Conservation (phyloP, 2,329 filamentous ascomycete species). For the Falciphora oryzae region DNA sequence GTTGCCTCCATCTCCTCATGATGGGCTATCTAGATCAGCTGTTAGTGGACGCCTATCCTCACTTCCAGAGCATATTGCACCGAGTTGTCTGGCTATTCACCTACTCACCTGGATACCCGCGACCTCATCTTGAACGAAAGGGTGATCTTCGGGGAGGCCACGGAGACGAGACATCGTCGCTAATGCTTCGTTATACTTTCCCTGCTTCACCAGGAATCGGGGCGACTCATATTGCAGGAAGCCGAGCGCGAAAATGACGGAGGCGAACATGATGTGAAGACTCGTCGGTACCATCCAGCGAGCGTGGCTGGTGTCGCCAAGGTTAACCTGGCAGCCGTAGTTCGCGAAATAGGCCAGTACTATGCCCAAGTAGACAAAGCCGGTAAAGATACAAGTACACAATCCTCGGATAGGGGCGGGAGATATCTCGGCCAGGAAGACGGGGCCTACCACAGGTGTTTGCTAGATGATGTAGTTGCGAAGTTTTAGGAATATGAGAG, state of each 20-base stretch:
- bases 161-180: constrained; percentile 50
- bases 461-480: constrained; percentile 23
- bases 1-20: constrained; percentile 67
- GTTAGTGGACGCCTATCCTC: background rate
- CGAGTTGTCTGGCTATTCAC: background rate
- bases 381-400: constrained; percentile 63
- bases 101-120: constrained; percentile 43
- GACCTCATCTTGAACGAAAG: constrained; percentile 56
- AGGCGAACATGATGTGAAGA: constrained; percentile 70
- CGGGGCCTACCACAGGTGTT: constrained; percentile 31
- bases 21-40: constrained; percentile 44
- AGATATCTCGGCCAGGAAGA: constrained; percentile 67
- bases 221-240: constrained; percentile 65
- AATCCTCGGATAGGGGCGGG: constrained; percentile 64
- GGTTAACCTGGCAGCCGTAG: constrained; percentile 48
- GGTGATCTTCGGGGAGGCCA: constrained; percentile 49
- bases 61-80: background rate
- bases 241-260: constrained; percentile 61
- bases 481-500: background rate
- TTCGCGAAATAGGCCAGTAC: constrained; percentile 72
- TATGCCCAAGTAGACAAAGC: constrained; percentile 68
- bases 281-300: constrained; percentile 60
- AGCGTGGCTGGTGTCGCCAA: constrained; percentile 36
- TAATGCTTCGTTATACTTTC: constrained; percentile 51
- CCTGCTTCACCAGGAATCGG: constrained; percentile 61